A percentile compares a stretch with the other conserved stretches of the same genome.
Conservation (phyloP, 257 asterid genomes). For the Lycium barbarum region DNA sequence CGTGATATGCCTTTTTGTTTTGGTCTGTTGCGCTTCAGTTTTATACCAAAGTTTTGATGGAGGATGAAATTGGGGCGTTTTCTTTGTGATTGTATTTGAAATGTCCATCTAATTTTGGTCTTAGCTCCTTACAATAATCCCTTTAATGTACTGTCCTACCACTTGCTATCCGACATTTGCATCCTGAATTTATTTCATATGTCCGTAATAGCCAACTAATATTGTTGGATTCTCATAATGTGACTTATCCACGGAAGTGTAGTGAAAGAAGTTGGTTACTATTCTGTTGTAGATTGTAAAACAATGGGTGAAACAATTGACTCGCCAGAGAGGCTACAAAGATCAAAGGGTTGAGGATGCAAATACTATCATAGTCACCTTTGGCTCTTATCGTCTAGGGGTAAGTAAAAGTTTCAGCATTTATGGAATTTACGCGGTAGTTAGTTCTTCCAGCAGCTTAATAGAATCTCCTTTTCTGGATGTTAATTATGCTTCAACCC, state of each 20-base stretch:
- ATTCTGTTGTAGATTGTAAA: conserved; percentile 45
- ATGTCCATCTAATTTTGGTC: background rate
- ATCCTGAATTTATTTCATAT: background rate
- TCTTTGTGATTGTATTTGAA: background rate
- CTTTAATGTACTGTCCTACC: background rate
- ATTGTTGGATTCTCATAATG: background rate
- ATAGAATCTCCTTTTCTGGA: background rate
- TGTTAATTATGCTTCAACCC: background rate
- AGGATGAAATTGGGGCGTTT: background rate
- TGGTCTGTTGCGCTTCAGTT: background rate
- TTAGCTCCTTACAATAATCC: background rate
- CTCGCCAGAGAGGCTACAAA: conserved; percentile 49
- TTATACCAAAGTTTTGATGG: background rate
- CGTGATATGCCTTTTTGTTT: background rate
- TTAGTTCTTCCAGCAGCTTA: background rate
- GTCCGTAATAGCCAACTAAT: background rate
- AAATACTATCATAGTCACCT: conserved; percentile 54
- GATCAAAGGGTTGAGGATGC: conserved; percentile 56
- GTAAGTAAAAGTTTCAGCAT: conserved; percentile 34
- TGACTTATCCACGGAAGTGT: background rate
- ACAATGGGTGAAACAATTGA: conserved; percentile 49
- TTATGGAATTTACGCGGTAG: background rate
- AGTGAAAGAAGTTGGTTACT: background rate
- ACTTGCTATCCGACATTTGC: background rate
- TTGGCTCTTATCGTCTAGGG: conserved; percentile 56